Percentiles rank a stretch among this genome's conserved stretches.
These are phyloP conservation scores for Tolypocladium pustulatum DNA, from an alignment of 2,329 filamentous ascomycete species.

Conservation along the genomic window DNA sequence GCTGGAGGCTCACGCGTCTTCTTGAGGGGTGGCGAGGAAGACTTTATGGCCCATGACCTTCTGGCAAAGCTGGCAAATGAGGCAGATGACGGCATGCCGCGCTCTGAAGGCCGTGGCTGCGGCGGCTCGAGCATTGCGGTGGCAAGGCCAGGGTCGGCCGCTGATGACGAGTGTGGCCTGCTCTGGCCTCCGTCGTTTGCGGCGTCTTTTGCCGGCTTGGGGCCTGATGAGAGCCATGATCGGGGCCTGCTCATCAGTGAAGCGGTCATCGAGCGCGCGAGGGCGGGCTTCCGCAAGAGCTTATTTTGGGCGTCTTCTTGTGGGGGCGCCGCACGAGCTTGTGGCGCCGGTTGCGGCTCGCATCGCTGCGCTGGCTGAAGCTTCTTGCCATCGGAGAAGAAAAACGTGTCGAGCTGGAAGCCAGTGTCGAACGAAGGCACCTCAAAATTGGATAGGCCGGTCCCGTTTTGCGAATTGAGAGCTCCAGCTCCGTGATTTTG, in stretches of 20 bases:
- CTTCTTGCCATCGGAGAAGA: constrained; percentile 22
- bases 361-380: not conserved
- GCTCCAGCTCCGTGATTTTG: not conserved
- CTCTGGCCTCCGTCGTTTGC: constrained; percentile 9
- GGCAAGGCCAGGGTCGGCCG: constrained; percentile 11
- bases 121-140: not conserved
- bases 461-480: constrained; percentile 2
- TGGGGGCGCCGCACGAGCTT: not conserved
- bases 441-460: constrained; percentile 32
- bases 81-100: constrained; percentile 20
- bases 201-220: constrained; percentile 25
- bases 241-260: constrained; percentile 38
- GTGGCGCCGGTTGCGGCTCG: constrained; percentile 7
- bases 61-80: constrained; percentile 40
- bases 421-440: constrained; percentile 42
- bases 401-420: constrained; percentile 35
- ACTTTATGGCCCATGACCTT: constrained; percentile 39
- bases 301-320: not conserved
- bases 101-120: not conserved
- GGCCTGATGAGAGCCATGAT: constrained; percentile 38
- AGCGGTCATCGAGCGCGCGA: constrained; percentile 27
- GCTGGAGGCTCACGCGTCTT: constrained; percentile 16
- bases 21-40: constrained; percentile 37
- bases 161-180: constrained; percentile 14
- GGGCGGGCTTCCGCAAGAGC: constrained; percentile 5